Evolutionary conservation across 306 rosid genomes (phyloP).

Genomic region (apple (Malus domestica)): DNA sequence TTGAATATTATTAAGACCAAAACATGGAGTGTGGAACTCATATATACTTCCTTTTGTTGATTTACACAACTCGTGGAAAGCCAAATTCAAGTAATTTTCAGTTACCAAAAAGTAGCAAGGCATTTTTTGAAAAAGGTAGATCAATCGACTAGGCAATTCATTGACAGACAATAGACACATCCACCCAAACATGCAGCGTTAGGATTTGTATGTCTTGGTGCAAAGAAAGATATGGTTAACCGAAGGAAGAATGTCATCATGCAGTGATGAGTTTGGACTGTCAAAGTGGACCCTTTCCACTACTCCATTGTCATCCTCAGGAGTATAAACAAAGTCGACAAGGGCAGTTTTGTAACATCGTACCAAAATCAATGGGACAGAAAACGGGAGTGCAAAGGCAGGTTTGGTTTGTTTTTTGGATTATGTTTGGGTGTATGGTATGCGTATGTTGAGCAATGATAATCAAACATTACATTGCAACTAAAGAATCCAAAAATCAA

Average conservation of each 20-base stretch:
- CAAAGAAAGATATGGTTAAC: constrained; percentile 9
- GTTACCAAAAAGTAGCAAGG: background rate
- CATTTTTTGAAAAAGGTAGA: background rate
- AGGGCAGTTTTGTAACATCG: constrained; percentile 24
- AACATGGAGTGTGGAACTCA: background rate
- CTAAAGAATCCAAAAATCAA: too few species aligned
- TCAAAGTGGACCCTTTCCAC: background rate
- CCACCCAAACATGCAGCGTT: background rate
- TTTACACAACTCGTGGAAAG: too few species aligned
- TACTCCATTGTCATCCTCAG: background rate
- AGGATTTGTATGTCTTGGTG: background rate
- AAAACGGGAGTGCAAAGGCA: constrained; percentile 15
- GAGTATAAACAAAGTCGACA: background rate
- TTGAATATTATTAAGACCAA: background rate
- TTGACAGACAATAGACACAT: background rate
- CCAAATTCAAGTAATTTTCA: background rate
- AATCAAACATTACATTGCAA: background rate
- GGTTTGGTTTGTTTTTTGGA: constrained; percentile 42
- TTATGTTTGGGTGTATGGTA: too few species aligned
- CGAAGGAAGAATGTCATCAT: constrained; percentile 5
- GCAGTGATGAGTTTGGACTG: background rate
- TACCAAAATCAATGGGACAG: constrained; percentile 25
- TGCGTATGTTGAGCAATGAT: too few species aligned
- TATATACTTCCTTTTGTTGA: too few species aligned
- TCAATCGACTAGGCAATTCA: background rate